phyloP scores from a whole-genome alignment of 2,329 filamentous ascomycete genomes.

The Drechslera avenae region DNA sequence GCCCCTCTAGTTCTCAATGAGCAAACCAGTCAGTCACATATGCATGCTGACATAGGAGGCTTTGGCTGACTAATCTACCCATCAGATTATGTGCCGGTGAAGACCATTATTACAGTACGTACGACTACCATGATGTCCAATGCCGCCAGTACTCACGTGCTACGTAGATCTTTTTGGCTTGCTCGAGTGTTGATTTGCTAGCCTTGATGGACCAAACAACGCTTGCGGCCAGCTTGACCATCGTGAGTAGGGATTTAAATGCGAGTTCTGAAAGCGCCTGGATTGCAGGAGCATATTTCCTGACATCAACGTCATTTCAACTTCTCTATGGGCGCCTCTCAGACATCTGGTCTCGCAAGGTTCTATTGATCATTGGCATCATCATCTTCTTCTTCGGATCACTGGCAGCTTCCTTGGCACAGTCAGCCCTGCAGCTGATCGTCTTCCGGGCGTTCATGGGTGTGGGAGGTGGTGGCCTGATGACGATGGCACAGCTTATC shows the following conservation, averaged over 20 bases:
- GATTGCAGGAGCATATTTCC: slow-evolving; percentile 60
- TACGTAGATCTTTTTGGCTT: slow-evolving; percentile 28
- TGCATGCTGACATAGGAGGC: neutral
- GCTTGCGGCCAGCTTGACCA: slow-evolving; percentile 28
- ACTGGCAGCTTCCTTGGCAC: slow-evolving; percentile 61
- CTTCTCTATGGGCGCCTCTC: slow-evolving; percentile 68
- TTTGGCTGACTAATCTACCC: neutral
- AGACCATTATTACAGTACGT: slow-evolving; percentile 25
- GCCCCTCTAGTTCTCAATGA: slow-evolving; percentile 23
- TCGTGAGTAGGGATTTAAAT: slow-evolving; percentile 39
- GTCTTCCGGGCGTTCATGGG: slow-evolving; percentile 65
- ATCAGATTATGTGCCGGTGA: slow-evolving; percentile 26
- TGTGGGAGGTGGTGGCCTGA: slow-evolving; percentile 66
- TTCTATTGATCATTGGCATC: slow-evolving; percentile 58
- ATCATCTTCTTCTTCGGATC: slow-evolving; percentile 55
- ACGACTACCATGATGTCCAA: neutral
- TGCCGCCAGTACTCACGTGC: slow-evolving; percentile 2
- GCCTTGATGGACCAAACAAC: slow-evolving; percentile 31
- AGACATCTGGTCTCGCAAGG: slow-evolving; percentile 60
- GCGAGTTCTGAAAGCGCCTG: slow-evolving; percentile 59
- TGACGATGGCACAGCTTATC: slow-evolving; percentile 48
- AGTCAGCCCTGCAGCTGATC: slow-evolving; percentile 60
- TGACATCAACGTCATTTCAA: slow-evolving; percentile 67
- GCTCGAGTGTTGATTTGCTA: slow-evolving; percentile 28
- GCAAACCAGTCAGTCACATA: slow-evolving; percentile 18